phyloP scores from a whole-genome alignment of 768 basidiomycete genomes.

The Hericium coralloides region DNA sequence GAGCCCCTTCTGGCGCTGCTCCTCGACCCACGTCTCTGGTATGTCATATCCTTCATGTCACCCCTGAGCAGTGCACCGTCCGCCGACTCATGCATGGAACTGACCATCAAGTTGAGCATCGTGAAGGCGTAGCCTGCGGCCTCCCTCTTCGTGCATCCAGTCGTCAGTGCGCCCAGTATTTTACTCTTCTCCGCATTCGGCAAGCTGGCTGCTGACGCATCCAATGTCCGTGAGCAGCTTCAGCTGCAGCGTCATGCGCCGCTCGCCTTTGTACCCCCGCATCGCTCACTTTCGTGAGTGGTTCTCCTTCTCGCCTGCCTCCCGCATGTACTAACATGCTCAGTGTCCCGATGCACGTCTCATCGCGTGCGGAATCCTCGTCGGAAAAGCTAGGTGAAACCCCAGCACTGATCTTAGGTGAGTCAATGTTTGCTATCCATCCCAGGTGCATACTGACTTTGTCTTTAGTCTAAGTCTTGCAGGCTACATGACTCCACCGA shows the following conservation, averaged over 20 bases:
- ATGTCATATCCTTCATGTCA: constrained; percentile 36
- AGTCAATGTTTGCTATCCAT: too few relatives aligned
- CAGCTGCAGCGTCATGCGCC: constrained; percentile 68
- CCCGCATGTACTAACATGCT: constrained; percentile 14
- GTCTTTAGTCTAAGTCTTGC: too few relatives aligned
- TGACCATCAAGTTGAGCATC: constrained; percentile 89
- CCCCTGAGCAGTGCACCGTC: constrained; percentile 70
- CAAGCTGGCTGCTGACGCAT: constrained; percentile 87
- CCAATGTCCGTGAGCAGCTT: constrained; percentile 92
- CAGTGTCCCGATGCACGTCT: too few relatives aligned
- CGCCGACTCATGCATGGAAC: constrained; percentile 75
- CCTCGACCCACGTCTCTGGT: constrained; percentile 64
- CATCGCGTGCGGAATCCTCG: background rate
- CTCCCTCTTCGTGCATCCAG: constrained; percentile 71
- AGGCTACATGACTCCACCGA: too few relatives aligned
- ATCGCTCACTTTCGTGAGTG: constrained; percentile 87
- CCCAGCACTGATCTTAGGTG: too few relatives aligned
- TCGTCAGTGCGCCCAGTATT: constrained; percentile 80
- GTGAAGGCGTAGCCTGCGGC: constrained; percentile 93
- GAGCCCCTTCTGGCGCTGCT: constrained; percentile 31
- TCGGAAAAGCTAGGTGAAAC: background rate
- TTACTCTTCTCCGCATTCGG: constrained; percentile 96
- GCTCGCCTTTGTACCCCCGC: constrained; percentile 65
- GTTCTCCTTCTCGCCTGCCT: constrained; percentile 40
- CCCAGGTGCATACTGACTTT: too few relatives aligned